These are phyloP conservation scores for Solanum hybrid DNA, from an alignment of 305 asterid species.

Conservation along the genomic window DNA sequence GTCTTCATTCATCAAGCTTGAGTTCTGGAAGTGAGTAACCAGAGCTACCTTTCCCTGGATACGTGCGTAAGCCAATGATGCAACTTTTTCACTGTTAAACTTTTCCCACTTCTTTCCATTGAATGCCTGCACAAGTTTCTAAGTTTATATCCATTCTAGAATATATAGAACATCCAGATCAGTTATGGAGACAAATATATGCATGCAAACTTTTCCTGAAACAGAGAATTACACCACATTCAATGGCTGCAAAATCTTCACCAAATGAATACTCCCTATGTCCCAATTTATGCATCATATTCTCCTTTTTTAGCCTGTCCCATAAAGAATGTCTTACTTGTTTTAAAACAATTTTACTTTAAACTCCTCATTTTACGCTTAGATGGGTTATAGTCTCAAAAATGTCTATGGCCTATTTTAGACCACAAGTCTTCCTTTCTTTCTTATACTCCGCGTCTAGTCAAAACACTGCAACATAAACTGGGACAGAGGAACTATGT, in stretches of 20 bases:
- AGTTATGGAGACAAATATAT: neutral
- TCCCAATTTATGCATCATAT: neutral
- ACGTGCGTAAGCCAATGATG: conserved; percentile 91
- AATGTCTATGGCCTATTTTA: neutral
- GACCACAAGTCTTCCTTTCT: neutral
- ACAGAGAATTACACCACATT: neutral
- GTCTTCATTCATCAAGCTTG: conserved; percentile 96
- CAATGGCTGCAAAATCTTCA: neutral
- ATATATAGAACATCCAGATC: neutral
- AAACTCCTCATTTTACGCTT: neutral
- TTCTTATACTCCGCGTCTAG: neutral
- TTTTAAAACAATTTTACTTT: neutral
- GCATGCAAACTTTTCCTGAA: neutral
- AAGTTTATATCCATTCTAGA: neutral
- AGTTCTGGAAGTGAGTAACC: conserved; percentile 87
- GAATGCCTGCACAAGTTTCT: conserved; percentile 44
- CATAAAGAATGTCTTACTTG: neutral
- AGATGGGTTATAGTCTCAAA: neutral
- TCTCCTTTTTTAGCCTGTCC: neutral
- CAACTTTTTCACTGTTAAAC: conserved; percentile 92
- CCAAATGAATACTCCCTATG: neutral
- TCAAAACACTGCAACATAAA: neutral
- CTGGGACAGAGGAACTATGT: neutral
- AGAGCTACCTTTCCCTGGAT: conserved; percentile 89
- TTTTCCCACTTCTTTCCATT: conserved; percentile 98